A percentile compares a stretch with the other conserved stretches of the same genome.
Evolutionary conservation across 495 filamentous ascomycete genomes (phyloP).

Genomic region (Schizothecium vesticola): DNA sequence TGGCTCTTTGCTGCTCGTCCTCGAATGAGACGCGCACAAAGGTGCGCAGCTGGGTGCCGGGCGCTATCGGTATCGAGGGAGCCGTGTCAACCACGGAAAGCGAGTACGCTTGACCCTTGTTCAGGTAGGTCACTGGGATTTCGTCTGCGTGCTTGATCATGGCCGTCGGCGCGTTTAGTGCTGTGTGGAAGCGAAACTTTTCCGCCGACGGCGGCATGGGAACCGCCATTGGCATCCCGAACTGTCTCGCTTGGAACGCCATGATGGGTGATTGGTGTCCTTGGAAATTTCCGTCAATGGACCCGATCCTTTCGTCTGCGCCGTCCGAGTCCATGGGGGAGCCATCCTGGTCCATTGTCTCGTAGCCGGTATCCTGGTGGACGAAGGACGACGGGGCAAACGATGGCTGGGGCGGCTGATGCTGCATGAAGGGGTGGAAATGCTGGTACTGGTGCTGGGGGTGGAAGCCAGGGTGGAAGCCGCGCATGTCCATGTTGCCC

Average conservation of each 20-base stretch:
- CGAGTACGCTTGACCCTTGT: constrained; percentile 91
- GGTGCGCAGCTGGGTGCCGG: constrained; percentile 67
- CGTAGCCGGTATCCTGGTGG: constrained; percentile 69
- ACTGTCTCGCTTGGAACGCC: constrained; percentile 34
- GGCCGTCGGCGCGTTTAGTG: constrained; percentile 89
- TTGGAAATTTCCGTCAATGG: constrained; percentile 47
- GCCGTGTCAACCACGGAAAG: constrained; percentile 71
- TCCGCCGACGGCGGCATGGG: constrained; percentile 39
- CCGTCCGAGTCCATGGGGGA: constrained; percentile 52
- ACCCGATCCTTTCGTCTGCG: constrained; percentile 43
- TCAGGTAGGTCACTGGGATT: constrained; percentile 91
- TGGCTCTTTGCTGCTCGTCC: constrained; percentile 80
- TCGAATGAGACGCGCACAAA: constrained; percentile 91
- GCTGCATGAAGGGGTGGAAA: constrained; percentile 66
- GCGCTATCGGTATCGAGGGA: constrained; percentile 32
- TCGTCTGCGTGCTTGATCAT: constrained; percentile 86
- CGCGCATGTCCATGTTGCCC: constrained; percentile 52
- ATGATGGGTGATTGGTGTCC: constrained; percentile 42
- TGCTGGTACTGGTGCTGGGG: constrained; percentile 62
- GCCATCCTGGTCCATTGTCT: constrained; percentile 68
- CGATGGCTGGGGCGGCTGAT: constrained; percentile 47
- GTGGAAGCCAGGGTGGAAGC: constrained; percentile 53
- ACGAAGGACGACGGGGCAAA: constrained; percentile 79
- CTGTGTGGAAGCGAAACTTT: constrained; percentile 88
- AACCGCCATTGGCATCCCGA: constrained; percentile 38